Percentiles rank a stretch among this genome's conserved stretches.
Evolutionary conservation across 257 asterid genomes (phyloP).

Genomic region (Scutellaria galericulata): DNA sequence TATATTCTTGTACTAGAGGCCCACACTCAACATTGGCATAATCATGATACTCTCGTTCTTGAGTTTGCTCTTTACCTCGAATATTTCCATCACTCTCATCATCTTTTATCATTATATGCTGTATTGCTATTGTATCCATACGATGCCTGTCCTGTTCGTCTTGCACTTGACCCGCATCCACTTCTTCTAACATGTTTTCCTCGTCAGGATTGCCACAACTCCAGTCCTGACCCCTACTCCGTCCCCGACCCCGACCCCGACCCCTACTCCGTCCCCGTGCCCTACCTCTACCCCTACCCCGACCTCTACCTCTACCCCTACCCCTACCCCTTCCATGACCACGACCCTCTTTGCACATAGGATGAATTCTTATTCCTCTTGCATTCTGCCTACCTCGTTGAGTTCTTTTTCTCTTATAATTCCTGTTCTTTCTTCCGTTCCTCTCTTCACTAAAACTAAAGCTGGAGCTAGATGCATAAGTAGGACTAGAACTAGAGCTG

Average conservation of each 20-base stretch:
- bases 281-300: background rate
- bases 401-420: background rate
- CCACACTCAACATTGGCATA: conserved; percentile 22
- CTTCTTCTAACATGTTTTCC: conserved; percentile 15
- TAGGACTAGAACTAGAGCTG: background rate
- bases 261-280: conserved; percentile 4
- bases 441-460: background rate
- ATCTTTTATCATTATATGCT: conserved; percentile 3
- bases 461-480: conserved; percentile 30
- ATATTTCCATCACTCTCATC: conserved; percentile 23
- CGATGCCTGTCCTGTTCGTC: background rate
- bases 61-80: conserved; percentile 10
- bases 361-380: conserved; percentile 15
- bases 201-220: background rate
- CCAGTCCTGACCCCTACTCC: conserved; percentile 16
- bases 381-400: conserved; percentile 1
- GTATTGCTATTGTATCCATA: background rate
- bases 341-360: background rate
- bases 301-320: background rate
- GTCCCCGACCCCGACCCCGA: conserved; percentile 12
- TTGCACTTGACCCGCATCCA: conserved; percentile 8
- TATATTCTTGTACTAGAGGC: conserved; percentile 14
- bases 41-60: conserved; percentile 18
- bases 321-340: conserved; percentile 19
- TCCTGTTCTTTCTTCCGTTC: conserved; percentile 30